phyloP scores from a whole-genome alignment of 768 basidiomycete species.

The Myochromella boudieri region DNA sequence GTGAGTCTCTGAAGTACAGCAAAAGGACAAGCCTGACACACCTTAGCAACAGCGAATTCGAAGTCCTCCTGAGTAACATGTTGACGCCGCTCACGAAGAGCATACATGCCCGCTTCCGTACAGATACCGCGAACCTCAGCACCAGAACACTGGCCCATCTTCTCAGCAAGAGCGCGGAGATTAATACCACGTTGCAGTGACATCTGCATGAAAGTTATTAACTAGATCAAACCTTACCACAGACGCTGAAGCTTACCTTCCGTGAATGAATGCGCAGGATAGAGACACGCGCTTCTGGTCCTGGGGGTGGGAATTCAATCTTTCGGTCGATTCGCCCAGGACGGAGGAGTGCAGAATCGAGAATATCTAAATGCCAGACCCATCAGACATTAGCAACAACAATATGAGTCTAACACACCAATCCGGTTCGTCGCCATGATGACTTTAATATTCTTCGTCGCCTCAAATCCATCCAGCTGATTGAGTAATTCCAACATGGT shows the following conservation, averaged over 20 bases:
- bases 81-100: constrained; percentile 89
- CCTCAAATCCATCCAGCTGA: constrained; percentile 90
- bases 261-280: constrained; percentile 96
- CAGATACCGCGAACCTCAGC: constrained; percentile 98
- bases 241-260: constrained; percentile 52
- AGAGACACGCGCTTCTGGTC: constrained; percentile 94
- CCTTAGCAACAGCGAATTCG: constrained; percentile 97
- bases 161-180: constrained; percentile 92
- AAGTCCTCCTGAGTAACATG: constrained; percentile 99
- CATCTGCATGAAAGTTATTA: constrained; percentile 57
- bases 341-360: constrained; percentile 89
- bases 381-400: neutral
- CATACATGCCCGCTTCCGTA: constrained; percentile 95
- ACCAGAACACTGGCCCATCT: constrained; percentile 99
- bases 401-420: constrained; percentile 39
- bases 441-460: constrained; percentile 97
- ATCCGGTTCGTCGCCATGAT: constrained; percentile 98
- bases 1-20: neutral
- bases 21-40: constrained; percentile 24
- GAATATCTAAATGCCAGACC: constrained; percentile 63
- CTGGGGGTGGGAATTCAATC: constrained; percentile 98
- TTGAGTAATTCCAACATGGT: constrained; percentile 91
- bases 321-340: constrained; percentile 95
- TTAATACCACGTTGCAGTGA: constrained; percentile 97
- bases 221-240: neutral